These are phyloP conservation scores for Globisporangium perplexum DNA, from an alignment of 352 stramenopile genomes.

Conservation along the genomic window DNA sequence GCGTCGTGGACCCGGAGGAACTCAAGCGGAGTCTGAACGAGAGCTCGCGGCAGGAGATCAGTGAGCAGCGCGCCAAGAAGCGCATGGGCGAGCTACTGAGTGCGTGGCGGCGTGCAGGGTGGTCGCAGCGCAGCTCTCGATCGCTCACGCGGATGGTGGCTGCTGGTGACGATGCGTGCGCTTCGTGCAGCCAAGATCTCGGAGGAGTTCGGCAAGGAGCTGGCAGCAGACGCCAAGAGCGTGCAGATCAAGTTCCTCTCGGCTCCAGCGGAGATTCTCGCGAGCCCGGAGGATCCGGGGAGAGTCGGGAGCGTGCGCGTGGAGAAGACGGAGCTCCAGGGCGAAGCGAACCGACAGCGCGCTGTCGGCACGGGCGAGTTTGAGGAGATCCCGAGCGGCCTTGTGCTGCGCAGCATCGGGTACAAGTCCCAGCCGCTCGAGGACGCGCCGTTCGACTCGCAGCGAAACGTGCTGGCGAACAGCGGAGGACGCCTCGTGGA, in stretches of 20 bases:
- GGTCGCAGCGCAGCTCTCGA: too few species aligned
- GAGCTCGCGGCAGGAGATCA: constrained; percentile 86
- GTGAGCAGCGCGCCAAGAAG: constrained; percentile 73
- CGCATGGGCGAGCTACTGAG: constrained; percentile 79
- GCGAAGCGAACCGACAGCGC: constrained; percentile 72
- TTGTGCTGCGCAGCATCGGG: constrained; percentile 81
- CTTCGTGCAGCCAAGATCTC: constrained; percentile 33
- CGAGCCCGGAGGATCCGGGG: constrained; percentile 36
- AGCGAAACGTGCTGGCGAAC: constrained; percentile 57
- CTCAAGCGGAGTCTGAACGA: constrained; percentile 82
- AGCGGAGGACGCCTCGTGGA: constrained; percentile 53
- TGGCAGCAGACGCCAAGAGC: constrained; percentile 25
- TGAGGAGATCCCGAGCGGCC: constrained; percentile 74
- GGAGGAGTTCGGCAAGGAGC: constrained; percentile 22
- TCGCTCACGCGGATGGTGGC: too few species aligned
- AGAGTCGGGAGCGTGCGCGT: constrained; percentile 69
- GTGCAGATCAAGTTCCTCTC: constrained; percentile 91
- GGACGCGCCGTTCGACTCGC: constrained; percentile 75
- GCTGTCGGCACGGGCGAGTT: constrained; percentile 84
- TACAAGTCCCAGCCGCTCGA: constrained; percentile 91
- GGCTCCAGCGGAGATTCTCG: constrained; percentile 72
- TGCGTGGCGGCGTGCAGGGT: too few species aligned
- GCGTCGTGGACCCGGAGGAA: constrained; percentile 86
- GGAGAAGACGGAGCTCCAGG: constrained; percentile 87
- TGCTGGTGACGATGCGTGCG: neutral